Evolutionary conservation across 352 stramenopile genomes (phyloP).

Genomic region (Globisporangium cystogenes): DNA sequence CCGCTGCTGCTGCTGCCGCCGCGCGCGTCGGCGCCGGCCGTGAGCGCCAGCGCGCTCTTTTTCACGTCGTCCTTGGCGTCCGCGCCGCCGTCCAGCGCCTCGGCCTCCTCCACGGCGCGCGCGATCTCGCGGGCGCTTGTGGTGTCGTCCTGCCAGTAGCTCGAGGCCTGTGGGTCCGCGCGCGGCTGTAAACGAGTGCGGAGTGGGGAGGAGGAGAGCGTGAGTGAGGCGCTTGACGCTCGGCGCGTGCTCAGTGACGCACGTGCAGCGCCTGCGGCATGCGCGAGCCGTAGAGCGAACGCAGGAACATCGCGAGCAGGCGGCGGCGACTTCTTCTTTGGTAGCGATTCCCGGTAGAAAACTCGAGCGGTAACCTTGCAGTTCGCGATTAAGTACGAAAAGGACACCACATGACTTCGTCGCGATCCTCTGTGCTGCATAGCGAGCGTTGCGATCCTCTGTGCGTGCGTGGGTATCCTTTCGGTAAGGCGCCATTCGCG

Average conservation of each 20-base stretch:
- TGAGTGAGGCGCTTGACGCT: too few relatives aligned
- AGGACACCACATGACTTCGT: too few relatives aligned
- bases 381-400: neutral
- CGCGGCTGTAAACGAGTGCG: constrained; percentile 36
- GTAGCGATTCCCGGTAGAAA: too few relatives aligned
- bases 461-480: too few relatives aligned
- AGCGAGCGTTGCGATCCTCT: too few relatives aligned
- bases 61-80: constrained; percentile 34
- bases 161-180: constrained; percentile 55
- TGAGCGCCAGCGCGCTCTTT: constrained; percentile 35
- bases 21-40: constrained; percentile 12
- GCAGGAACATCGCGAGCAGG: constrained; percentile 56
- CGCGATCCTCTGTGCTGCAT: too few relatives aligned
- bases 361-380: neutral
- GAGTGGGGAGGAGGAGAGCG: too few relatives aligned
- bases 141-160: constrained; percentile 80
- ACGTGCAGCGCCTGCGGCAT: constrained; percentile 77
- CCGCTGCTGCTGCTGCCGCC: neutral
- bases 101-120: constrained; percentile 53
- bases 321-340: too few relatives aligned
- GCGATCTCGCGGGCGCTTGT: constrained; percentile 56
- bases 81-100: constrained; percentile 12
- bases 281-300: constrained; percentile 65
- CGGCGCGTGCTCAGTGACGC: too few relatives aligned
- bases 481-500: too few relatives aligned